These are phyloP conservation scores for Megacollybia marginata DNA, from an alignment of 768 basidiomycete species.

Conservation along the genomic window DNA sequence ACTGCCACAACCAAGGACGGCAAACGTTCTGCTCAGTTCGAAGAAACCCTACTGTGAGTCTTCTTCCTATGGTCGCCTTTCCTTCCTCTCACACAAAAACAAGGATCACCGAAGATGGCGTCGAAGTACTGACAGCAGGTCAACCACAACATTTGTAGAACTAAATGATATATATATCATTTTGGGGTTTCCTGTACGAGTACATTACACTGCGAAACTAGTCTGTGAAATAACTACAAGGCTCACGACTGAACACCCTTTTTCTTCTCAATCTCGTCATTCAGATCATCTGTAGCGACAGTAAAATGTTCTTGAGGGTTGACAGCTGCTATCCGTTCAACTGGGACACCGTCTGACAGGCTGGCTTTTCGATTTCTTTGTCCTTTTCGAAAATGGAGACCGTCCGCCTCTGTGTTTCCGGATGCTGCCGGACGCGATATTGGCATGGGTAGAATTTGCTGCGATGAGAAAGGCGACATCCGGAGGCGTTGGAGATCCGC, in stretches of 20 bases:
- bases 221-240: no score
- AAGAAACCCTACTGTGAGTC: constrained; percentile 90
- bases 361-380: constrained; percentile 51
- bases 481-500: constrained; percentile 75
- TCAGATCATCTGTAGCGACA: constrained; percentile 59
- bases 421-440: constrained; percentile 7
- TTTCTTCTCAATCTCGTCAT: constrained; percentile 48
- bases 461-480: constrained; percentile 18
- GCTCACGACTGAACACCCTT: constrained; percentile 3
- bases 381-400: constrained; percentile 31
- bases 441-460: background rate
- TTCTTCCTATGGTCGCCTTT: background rate
- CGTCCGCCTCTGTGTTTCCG: constrained; percentile 25
- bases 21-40: constrained; percentile 90
- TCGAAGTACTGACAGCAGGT: constrained; percentile 76
- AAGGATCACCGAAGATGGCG: constrained; percentile 83
- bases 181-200: no score
- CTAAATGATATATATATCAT: no score
- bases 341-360: constrained; percentile 56
- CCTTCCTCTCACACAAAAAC: no score
- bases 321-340: constrained; percentile 54
- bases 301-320: constrained; percentile 52
- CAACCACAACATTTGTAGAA: constrained; percentile 1
- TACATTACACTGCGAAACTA: no score
- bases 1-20: constrained; percentile 92